These are phyloP conservation scores for Botrytis byssoidea DNA, from an alignment of 2,329 filamentous ascomycete genomes.

Conservation along the genomic window DNA sequence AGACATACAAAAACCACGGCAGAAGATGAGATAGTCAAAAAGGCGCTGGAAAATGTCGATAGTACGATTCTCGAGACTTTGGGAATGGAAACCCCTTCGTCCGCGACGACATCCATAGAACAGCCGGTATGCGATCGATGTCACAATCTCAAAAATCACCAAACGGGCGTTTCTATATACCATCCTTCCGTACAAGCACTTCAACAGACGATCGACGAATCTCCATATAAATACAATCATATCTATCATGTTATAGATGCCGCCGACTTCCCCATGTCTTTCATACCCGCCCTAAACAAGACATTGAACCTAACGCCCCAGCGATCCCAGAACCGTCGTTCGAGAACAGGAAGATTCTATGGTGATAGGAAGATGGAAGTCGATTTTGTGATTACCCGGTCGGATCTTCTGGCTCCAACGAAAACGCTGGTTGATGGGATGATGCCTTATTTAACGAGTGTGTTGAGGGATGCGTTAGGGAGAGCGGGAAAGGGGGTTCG, in stretches of 20 bases:
- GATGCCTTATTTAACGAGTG: slow-evolving; percentile 79
- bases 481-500: slow-evolving; percentile 65
- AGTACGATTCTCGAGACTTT: slow-evolving; percentile 18
- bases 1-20: slow-evolving; percentile 13
- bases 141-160: slow-evolving; percentile 76
- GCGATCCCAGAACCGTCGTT: slow-evolving; percentile 77
- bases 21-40: slow-evolving; percentile 50
- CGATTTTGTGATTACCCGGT: slow-evolving; percentile 86
- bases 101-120: slow-evolving; percentile 22
- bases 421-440: slow-evolving; percentile 81
- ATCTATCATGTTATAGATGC: slow-evolving; percentile 95
- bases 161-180: slow-evolving; percentile 66
- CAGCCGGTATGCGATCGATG: slow-evolving; percentile 80
- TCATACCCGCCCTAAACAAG: slow-evolving; percentile 73
- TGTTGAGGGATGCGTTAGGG: slow-evolving; percentile 75
- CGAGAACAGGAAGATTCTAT: slow-evolving; percentile 63
- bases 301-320: slow-evolving; percentile 70
- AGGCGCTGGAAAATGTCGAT: slow-evolving; percentile 32
- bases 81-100: slow-evolving; percentile 19
- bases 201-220: slow-evolving; percentile 80
- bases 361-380: slow-evolving; percentile 70
- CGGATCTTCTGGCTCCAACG: slow-evolving; percentile 79
- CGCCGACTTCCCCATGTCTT: slow-evolving; percentile 93
- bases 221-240: slow-evolving; percentile 86
- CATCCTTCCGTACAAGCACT: slow-evolving; percentile 82